Evolutionary conservation across 2,329 filamentous ascomycete genomes (phyloP).

Genomic region (Verticillium longisporum): DNA sequence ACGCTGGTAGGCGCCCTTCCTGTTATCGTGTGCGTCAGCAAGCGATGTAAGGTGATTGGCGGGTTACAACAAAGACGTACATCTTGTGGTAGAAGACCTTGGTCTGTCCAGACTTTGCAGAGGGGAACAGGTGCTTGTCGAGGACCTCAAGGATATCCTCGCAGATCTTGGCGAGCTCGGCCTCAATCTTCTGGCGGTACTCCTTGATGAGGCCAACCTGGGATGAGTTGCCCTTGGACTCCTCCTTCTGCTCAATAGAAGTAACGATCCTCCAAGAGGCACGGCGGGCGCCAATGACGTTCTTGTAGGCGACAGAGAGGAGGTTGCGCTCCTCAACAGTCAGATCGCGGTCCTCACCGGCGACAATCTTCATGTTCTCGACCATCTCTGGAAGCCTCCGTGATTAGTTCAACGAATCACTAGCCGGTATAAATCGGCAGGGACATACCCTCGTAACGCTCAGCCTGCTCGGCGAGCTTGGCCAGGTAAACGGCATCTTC

Average conservation of each 20-base stretch:
- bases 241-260: conserved; percentile 99
- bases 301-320: conserved; percentile 97
- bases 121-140: conserved; percentile 88
- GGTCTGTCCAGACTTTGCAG: conserved; percentile 90
- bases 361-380: conserved; percentile 99
- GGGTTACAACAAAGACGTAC: conserved; percentile 40
- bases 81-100: conserved; percentile 99
- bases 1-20: conserved; percentile 99
- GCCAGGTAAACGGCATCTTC: conserved; percentile 99
- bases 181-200: conserved; percentile 98
- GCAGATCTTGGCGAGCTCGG: conserved; percentile 94
- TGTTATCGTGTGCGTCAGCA: conserved; percentile 30
- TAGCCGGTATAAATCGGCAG: not conserved
- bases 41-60: not conserved
- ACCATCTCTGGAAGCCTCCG: conserved; percentile 73
- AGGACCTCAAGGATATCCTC: conserved; percentile 94
- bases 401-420: conserved; percentile 5
- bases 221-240: conserved; percentile 93
- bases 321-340: conserved; percentile 96
- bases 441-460: conserved; percentile 94
- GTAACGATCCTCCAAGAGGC: conserved; percentile 98
- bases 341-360: conserved; percentile 76
- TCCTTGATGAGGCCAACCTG: conserved; percentile 93
- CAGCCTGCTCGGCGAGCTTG: conserved; percentile 99
- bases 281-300: conserved; percentile 93